Evolutionary conservation across 2,329 filamentous ascomycete genomes (phyloP).

Genomic region (Davidsoniella neocaledoniae): DNA sequence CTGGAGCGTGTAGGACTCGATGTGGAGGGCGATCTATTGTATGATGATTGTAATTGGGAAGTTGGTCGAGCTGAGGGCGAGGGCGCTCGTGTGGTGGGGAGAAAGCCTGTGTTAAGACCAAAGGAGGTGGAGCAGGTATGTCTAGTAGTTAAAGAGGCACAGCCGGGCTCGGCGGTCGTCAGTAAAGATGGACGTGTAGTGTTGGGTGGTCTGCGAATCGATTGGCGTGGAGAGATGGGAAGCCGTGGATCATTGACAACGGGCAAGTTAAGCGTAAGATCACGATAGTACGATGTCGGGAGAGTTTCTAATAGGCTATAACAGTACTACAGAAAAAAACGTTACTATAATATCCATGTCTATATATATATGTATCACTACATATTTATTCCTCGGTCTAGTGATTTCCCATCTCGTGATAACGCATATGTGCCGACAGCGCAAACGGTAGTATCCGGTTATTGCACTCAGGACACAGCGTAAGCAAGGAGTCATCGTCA

Average conservation of each 20-base stretch:
- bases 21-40: conserved; percentile 32
- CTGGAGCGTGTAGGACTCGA: conserved; percentile 50
- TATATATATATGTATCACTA: too few relatives aligned
- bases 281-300: conserved; percentile 1
- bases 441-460: conserved; percentile 40
- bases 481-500: conserved; percentile 18
- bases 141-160: conserved; percentile 38
- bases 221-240: conserved; percentile 82
- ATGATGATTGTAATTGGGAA: conserved; percentile 42
- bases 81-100: conserved; percentile 14
- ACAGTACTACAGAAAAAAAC: neutral
- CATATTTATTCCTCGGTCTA: neutral
- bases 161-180: conserved; percentile 20
- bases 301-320: neutral
- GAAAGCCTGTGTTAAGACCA: conserved; percentile 40
- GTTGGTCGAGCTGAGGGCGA: conserved; percentile 17
- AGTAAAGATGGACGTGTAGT: conserved; percentile 40
- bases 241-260: conserved; percentile 77
- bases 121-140: conserved; percentile 50
- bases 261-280: conserved; percentile 52
- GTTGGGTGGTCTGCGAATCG: conserved; percentile 69
- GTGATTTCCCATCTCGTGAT: conserved; percentile 24
- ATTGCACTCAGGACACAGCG: conserved; percentile 31
- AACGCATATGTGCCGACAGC: conserved; percentile 37
- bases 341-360: too few relatives aligned